Evolutionary conservation across 2,329 filamentous ascomycete genomes (phyloP).

Genomic region (Corniculantispora saksenae): DNA sequence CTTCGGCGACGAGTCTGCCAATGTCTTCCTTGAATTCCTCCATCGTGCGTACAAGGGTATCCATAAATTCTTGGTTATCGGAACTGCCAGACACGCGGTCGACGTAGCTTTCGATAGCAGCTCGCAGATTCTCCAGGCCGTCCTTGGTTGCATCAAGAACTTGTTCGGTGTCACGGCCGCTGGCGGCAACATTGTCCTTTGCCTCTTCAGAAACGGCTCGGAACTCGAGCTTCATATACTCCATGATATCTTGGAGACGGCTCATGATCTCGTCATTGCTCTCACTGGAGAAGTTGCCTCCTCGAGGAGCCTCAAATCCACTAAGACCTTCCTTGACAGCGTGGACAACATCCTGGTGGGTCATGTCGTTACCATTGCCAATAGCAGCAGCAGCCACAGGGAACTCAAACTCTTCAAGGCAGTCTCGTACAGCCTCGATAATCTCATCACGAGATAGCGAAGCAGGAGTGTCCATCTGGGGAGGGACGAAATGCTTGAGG

Average conservation of each 20-base stretch:
- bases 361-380: conserved; percentile 51
- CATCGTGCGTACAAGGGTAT: conserved; percentile 64
- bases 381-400: conserved; percentile 60
- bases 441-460: conserved; percentile 79
- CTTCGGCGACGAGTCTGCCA: conserved; percentile 56
- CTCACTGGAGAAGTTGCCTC: conserved; percentile 41
- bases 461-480: conserved; percentile 68
- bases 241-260: conserved; percentile 66
- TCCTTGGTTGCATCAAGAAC: conserved; percentile 86
- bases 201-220: conserved; percentile 61
- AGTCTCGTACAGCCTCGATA: conserved; percentile 79
- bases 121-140: conserved; percentile 77
- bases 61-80: conserved; percentile 76
- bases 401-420: conserved; percentile 81
- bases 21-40: conserved; percentile 69
- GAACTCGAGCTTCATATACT: conserved; percentile 61
- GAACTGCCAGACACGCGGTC: conserved; percentile 69
- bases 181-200: conserved; percentile 78
- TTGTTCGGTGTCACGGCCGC: conserved; percentile 81
- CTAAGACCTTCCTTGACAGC: conserved; percentile 63
- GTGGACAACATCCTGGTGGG: conserved; percentile 62
- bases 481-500: conserved; percentile 76
- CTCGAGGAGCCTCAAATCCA: conserved; percentile 48
- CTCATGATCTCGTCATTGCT: conserved; percentile 53
- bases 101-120: conserved; percentile 79